phyloP scores from a whole-genome alignment of 192 early-diverging fungal species.

The Entophlyctis helioformis region DNA sequence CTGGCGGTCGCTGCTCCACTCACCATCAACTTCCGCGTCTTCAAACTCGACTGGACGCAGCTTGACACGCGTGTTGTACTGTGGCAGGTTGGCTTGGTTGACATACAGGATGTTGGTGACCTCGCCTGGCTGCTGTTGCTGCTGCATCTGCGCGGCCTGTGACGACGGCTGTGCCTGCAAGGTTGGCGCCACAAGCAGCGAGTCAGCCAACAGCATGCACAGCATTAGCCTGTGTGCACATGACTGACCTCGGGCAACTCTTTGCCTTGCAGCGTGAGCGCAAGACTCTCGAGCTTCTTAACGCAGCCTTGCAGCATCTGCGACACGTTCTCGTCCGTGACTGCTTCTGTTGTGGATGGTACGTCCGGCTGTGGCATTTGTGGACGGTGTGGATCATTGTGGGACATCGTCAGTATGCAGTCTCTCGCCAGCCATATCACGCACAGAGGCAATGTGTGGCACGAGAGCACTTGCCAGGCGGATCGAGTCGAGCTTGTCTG shows the following conservation, averaged over 20 bases:
- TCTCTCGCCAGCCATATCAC: too few relatives aligned
- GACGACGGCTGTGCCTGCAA: too few relatives aligned
- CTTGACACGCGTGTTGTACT: constrained; percentile 47
- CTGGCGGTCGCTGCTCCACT: too few relatives aligned
- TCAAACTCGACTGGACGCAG: constrained; percentile 45
- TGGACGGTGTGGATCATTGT: too few relatives aligned
- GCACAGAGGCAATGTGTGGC: too few relatives aligned
- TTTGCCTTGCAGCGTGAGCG: constrained; percentile 29
- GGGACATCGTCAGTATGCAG: too few relatives aligned
- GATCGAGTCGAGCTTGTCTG: constrained; percentile 42
- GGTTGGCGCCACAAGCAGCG: background rate
- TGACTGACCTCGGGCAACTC: constrained; percentile 42
- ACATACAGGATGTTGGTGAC: constrained; percentile 36
- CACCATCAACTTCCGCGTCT: constrained; percentile 38
- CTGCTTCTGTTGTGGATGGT: too few relatives aligned
- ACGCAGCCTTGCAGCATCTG: constrained; percentile 30
- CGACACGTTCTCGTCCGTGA: constrained; percentile 25
- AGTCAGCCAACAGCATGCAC: background rate
- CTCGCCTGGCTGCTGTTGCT: constrained; percentile 30
- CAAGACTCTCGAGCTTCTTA: constrained; percentile 31
- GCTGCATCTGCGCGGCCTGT: background rate
- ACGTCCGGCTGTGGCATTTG: too few relatives aligned
- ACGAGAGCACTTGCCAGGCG: too few relatives aligned
- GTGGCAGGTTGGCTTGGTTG: constrained; percentile 29
- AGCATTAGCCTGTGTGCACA: background rate